Conservation (phyloP, 2,329 filamentous ascomycete genomes). For the Ascochyta koolunga region DNA sequence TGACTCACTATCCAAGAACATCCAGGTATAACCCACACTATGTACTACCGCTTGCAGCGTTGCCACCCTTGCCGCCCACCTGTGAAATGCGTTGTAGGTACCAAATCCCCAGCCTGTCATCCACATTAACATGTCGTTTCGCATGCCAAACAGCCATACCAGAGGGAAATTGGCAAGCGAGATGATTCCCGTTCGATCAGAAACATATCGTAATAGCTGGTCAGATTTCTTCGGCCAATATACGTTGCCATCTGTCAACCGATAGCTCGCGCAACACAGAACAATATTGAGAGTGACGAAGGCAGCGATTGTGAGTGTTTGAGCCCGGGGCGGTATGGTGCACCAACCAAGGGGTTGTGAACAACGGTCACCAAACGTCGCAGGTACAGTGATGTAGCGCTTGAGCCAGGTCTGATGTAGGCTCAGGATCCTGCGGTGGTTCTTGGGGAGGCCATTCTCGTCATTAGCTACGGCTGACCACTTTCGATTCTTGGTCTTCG, state of each 20-base stretch:
- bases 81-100: slow-evolving; percentile 71
- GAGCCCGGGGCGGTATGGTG: slow-evolving; percentile 57
- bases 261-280: slow-evolving; percentile 54
- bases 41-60: slow-evolving; percentile 68
- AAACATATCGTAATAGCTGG: slow-evolving; percentile 62
- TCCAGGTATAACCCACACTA: slow-evolving; percentile 63
- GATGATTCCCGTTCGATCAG: slow-evolving; percentile 69
- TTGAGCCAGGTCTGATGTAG: slow-evolving; percentile 26
- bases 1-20: slow-evolving; percentile 46
- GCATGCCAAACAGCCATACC: slow-evolving; percentile 69
- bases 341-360: slow-evolving; percentile 52
- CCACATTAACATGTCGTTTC: slow-evolving; percentile 71
- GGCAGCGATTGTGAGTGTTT: slow-evolving; percentile 52
- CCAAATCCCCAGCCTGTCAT: slow-evolving; percentile 72
- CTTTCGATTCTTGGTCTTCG: neutral
- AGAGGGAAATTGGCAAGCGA: slow-evolving; percentile 68
- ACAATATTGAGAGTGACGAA: slow-evolving; percentile 55
- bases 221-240: slow-evolving; percentile 46
- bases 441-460: neutral
- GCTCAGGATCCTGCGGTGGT: neutral
- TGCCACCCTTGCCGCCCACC: slow-evolving; percentile 68
- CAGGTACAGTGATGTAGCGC: slow-evolving; percentile 51
- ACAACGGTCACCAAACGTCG: slow-evolving; percentile 51
- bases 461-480: slow-evolving; percentile 4
- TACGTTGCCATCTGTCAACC: slow-evolving; percentile 54